phyloP scores from a whole-genome alignment of 2,329 filamentous ascomycete genomes.

The Calonectria pauciramosa region DNA sequence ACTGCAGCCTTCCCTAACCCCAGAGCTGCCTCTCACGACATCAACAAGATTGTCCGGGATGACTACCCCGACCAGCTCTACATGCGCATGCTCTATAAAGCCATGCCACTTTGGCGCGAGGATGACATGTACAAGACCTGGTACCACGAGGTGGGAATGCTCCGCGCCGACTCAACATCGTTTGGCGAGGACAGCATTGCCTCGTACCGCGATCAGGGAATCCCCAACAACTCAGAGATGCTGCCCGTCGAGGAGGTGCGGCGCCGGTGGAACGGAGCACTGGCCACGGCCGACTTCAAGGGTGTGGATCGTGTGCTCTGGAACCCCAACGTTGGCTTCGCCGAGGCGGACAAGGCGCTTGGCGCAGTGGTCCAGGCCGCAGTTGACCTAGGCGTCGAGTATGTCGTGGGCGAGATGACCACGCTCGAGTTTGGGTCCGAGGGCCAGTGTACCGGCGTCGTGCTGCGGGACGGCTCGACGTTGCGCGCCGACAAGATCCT shows the following conservation, averaged over 20 bases:
- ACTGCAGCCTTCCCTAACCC: conserved; percentile 53
- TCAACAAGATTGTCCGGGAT: conserved; percentile 60
- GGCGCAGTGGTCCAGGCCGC: conserved; percentile 66
- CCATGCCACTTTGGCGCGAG: conserved; percentile 56
- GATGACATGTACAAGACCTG: conserved; percentile 65
- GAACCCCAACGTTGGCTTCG: conserved; percentile 72
- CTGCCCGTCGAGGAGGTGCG: conserved; percentile 66
- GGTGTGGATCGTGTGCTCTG: conserved; percentile 68
- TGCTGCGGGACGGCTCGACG: conserved; percentile 59
- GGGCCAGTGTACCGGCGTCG: conserved; percentile 64
- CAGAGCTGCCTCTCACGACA: conserved; percentile 61
- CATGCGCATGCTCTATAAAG: conserved; percentile 56
- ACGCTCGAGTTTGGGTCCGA: conserved; percentile 60
- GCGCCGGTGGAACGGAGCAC: conserved; percentile 68
- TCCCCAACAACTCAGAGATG: conserved; percentile 56
- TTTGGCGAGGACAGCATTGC: conserved; percentile 61
- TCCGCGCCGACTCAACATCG: conserved; percentile 55
- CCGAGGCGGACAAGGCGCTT: conserved; percentile 69
- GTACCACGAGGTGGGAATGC: conserved; percentile 72
- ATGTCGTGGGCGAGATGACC: conserved; percentile 64
- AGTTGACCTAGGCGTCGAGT: conserved; percentile 67
- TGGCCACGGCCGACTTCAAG: conserved; percentile 69
- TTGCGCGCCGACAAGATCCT: conserved; percentile 67
- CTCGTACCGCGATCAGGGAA: conserved; percentile 51
- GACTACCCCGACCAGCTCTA: conserved; percentile 57